Evolutionary conservation across 2,329 filamentous ascomycete species (phyloP), one percentile per base, ranked within the genome.

Genomic region (Neofusicoccum umdonicola): DNA sequence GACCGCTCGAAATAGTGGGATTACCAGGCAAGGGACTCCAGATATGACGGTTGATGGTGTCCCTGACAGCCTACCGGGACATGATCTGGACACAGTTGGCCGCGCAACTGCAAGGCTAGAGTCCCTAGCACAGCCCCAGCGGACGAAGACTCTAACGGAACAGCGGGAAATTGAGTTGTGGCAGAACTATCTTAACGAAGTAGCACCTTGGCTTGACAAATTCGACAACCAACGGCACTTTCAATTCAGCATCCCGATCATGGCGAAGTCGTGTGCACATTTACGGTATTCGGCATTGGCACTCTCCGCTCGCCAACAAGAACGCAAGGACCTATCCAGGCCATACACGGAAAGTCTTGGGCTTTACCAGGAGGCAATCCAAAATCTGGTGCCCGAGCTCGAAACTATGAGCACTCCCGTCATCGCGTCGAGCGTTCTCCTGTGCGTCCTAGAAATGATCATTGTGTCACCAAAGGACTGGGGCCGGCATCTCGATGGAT

Each of bases 181-280:
- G 69, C 69, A 69, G 17, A 69, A 85, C 51, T 86, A 83, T 71
- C 78, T 85, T 15, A 77, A 79, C 0, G 82, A 85, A 66, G 80
- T 84, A 35, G 83, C 83, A 1, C 81, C 80, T 13, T 85, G 83
- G 82, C 80, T 86, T 3, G 84, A 86, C 68, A 86, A 85, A 73
- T 86, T 86, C 58, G 84, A 87, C 65, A 77, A 78, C 19, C 75
- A 82, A n/a, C 79, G 80, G 1, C 82, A 83, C 54, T 86, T 87
- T 65, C 79, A 81, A 31, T 79, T 82, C 0, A 79, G 82, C 5
- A 76, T 86, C 2, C 83, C 84, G 0, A 72, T 83, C 3, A 73
- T 86, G 52, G 83, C 84, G 1, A 79, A 80, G 22, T 77, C 74
- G 2, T 84, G 82, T 12, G 78, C 82, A 0, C 79, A 84, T 4